phyloP scores from a whole-genome alignment of 345 rosid genomes.

The Ceriops decandra region DNA sequence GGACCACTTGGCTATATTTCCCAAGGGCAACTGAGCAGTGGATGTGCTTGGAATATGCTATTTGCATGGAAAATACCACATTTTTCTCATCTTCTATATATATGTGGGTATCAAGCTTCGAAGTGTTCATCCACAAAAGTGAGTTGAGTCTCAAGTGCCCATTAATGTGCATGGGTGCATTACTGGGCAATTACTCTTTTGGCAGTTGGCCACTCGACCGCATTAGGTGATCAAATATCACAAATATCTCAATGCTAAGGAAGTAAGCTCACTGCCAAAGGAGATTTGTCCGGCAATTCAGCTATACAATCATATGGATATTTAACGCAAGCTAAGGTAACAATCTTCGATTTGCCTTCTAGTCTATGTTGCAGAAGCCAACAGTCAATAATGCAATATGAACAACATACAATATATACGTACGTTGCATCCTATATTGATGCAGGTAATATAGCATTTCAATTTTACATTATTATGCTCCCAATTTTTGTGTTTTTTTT shows the following conservation, averaged over 20 bases:
- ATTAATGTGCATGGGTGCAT: conserved; percentile 16
- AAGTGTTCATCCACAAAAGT: conserved; percentile 3
- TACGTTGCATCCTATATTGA: too few species aligned
- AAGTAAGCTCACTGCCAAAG: conserved; percentile 34
- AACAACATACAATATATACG: too few species aligned
- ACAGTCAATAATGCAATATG: too few species aligned
- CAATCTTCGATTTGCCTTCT: not conserved
- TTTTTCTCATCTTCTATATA: conserved; percentile 11
- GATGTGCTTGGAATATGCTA: conserved; percentile 28
- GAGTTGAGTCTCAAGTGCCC: not conserved
- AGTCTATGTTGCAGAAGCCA: too few species aligned
- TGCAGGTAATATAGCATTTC: too few species aligned
- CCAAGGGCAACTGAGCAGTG: not conserved
- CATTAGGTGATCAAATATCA: not conserved
- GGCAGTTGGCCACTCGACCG: conserved; percentile 22
- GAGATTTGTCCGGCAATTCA: conserved; percentile 36
- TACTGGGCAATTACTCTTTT: conserved; percentile 27
- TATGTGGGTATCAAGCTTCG: not conserved
- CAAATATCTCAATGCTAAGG: not conserved
- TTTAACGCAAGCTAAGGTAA: not conserved
- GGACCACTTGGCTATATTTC: conserved; percentile 8
- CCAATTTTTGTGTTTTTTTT: too few species aligned
- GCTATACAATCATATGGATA: not conserved
- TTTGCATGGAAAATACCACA: conserved; percentile 7
- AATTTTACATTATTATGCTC: too few species aligned